Conservation (phyloP, 2,329 filamentous ascomycete genomes). For the Amesomyces nigricolor region DNA sequence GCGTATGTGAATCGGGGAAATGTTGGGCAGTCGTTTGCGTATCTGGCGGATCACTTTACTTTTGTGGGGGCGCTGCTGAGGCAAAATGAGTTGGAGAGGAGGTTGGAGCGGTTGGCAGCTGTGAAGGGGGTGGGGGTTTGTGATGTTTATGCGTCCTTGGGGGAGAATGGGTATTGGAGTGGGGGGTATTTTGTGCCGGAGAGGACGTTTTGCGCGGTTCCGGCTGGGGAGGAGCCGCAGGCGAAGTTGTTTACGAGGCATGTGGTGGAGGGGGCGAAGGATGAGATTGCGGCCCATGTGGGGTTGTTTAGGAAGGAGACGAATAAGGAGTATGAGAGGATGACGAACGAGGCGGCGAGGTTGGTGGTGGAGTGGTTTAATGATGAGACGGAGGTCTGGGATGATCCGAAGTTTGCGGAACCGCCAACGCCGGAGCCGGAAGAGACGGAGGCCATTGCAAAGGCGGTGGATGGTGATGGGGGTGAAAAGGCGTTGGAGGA, state of each 20-base stretch:
- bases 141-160: conserved; percentile 72
- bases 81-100: conserved; percentile 62
- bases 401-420: conserved; percentile 34
- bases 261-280: conserved; percentile 58
- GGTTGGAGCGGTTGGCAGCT: conserved; percentile 57
- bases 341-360: conserved; percentile 54
- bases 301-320: conserved; percentile 57
- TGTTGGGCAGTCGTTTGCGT: conserved; percentile 64
- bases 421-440: conserved; percentile 21
- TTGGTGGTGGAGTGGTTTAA: conserved; percentile 54
- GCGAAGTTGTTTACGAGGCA: conserved; percentile 43
- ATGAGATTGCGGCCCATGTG: conserved; percentile 70
- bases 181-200: conserved; percentile 57
- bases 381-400: conserved; percentile 40
- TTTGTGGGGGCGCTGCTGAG: conserved; percentile 78
- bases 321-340: conserved; percentile 58
- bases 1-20: conserved; percentile 54
- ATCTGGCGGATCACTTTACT: conserved; percentile 76
- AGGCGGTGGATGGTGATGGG: conserved; percentile 22
- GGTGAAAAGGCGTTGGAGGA: conserved; percentile 4
- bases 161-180: conserved; percentile 61
- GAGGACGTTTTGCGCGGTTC: conserved; percentile 72
- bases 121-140: conserved; percentile 62
- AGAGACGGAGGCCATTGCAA: conserved; percentile 26
- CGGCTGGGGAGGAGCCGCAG: conserved; percentile 40